Percentiles rank a stretch among this genome's conserved stretches.
Evolutionary conservation across 2,329 filamentous ascomycete species (phyloP).

Genomic region (Lizonia empirigonia): DNA sequence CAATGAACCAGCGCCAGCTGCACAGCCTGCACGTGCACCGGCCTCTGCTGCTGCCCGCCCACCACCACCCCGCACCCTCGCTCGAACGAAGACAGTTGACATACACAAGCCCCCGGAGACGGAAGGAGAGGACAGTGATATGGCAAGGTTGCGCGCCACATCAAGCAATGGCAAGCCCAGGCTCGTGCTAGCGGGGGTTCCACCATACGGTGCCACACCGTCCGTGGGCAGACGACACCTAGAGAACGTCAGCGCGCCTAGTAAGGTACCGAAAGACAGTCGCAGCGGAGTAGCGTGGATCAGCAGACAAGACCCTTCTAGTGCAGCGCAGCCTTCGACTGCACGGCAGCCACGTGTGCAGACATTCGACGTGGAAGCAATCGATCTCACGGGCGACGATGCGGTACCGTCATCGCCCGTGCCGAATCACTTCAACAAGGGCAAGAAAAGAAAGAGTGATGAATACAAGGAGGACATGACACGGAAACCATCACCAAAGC

Average conservation of each 20-base stretch:
- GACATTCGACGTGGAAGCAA: constrained; percentile 38
- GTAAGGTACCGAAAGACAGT: not conserved
- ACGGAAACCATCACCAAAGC: constrained; percentile 25
- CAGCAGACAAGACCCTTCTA: constrained; percentile 7
- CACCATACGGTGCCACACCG: constrained; percentile 17
- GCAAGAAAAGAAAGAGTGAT: constrained; percentile 55
- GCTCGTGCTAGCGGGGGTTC: constrained; percentile 38
- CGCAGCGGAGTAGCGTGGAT: constrained; percentile 3
- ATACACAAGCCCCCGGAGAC: constrained; percentile 30
- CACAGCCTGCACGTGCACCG: constrained; percentile 19
- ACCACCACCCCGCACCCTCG: constrained; percentile 25
- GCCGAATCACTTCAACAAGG: constrained; percentile 22
- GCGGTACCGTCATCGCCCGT: constrained; percentile 26
- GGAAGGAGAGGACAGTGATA: constrained; percentile 32
- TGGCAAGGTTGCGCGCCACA: constrained; percentile 54
- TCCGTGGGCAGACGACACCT: constrained; percentile 7
- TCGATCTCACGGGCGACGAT: constrained; percentile 45
- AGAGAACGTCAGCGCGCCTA: constrained; percentile 1
- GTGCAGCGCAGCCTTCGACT: constrained; percentile 12
- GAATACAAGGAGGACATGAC: constrained; percentile 45
- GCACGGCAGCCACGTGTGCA: constrained; percentile 17
- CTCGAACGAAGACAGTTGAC: constrained; percentile 29
- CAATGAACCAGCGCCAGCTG: constrained; percentile 27
- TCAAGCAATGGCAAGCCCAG: constrained; percentile 50
- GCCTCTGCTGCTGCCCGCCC: constrained; percentile 22